Evolutionary conservation across 140 eudicot genomes (phyloP).

Genomic region (Senecio squalidus): DNA sequence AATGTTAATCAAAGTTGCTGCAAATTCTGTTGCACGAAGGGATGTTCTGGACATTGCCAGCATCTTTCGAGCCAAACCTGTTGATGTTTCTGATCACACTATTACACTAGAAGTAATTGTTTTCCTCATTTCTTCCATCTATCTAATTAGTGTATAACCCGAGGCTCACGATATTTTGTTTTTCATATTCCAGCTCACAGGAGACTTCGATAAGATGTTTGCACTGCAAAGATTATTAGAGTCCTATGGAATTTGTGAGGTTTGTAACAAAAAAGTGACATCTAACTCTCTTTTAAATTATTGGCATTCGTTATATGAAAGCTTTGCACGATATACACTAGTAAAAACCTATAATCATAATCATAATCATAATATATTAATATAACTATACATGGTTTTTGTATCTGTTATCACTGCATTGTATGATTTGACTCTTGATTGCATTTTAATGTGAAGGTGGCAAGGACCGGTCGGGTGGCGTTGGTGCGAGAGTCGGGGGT

Average conservation of each 20-base stretch:
- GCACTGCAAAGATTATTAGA: slow-evolving; percentile 74
- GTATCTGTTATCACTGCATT: background rate
- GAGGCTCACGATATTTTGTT: slow-evolving; percentile 3
- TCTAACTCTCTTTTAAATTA: background rate
- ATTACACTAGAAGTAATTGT: slow-evolving; percentile 62
- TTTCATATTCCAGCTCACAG: slow-evolving; percentile 54
- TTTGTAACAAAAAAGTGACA: slow-evolving; percentile 19
- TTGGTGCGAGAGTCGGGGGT: slow-evolving; percentile 80
- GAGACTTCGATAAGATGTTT: slow-evolving; percentile 78
- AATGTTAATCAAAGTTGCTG: slow-evolving; percentile 85
- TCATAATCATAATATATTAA: too few relatives aligned
- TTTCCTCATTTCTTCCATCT: background rate
- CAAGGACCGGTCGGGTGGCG: slow-evolving; percentile 93
- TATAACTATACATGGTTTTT: background rate
- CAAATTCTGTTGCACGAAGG: slow-evolving; percentile 58
- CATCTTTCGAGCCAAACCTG: slow-evolving; percentile 88
- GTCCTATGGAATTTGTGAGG: slow-evolving; percentile 92
- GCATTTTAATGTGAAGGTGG: slow-evolving; percentile 47
- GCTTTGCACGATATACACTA: too few relatives aligned
- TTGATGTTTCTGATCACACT: slow-evolving; percentile 92
- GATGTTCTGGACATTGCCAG: slow-evolving; percentile 85
- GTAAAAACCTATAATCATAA: too few relatives aligned
- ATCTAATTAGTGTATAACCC: too few relatives aligned
- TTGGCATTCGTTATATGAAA: too few relatives aligned
- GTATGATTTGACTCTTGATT: background rate